Evolutionary conservation across 1,284 basidiomycete species (phyloP), one percentile per base, ranked within the genome.

Genomic region (Fomitiporia mediterranea): DNA sequence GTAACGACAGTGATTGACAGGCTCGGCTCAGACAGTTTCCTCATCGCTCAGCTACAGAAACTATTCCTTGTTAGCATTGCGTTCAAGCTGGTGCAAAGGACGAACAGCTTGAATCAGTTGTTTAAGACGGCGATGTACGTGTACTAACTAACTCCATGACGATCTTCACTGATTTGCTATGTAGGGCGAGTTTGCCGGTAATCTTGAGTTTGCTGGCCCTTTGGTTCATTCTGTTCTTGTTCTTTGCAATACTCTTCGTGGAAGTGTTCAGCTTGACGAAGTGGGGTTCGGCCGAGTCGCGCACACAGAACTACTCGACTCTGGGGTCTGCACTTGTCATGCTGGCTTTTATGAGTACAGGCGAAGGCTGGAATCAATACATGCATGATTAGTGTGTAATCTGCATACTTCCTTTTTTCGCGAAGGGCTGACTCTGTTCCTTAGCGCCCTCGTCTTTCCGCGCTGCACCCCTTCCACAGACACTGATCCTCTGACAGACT

Each of bases 251-350:
- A 65, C 78, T 96, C 63, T 90, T 83, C 66, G 80, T 96, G 59
- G 96, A 99, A 65, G 87, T 97, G 2, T 99, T 99, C 71, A 89
- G 91, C 34, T 70, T 98, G 70, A 96, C 95, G 3, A 93, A 94
- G 66, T 92, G 91, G 86, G 82, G 82, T 46, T 82, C 83, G 50
- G 80, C 74, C 4, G 90, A 89, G 63, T 87, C 79, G 0, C 77
- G 81, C 47, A 84, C 80, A 53, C 80, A 86, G 65, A 98, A 98
- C 68, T 98, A 93, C 66, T 81, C 84, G 44, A 84, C 85, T 0
- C 80, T 98, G 68, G 83, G 86, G 15, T 86, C 84, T 49, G 79
- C 94, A 0, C 69, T 98, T 51, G 81, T 98, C 35, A 95, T 98
- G 89, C 72, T 98, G 44, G 78, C 82, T 13, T 86, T 86, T 67